These are phyloP conservation scores for Candida fluviatilis DNA, from an alignment of 805 yeast genomes.

Conservation along the genomic window DNA sequence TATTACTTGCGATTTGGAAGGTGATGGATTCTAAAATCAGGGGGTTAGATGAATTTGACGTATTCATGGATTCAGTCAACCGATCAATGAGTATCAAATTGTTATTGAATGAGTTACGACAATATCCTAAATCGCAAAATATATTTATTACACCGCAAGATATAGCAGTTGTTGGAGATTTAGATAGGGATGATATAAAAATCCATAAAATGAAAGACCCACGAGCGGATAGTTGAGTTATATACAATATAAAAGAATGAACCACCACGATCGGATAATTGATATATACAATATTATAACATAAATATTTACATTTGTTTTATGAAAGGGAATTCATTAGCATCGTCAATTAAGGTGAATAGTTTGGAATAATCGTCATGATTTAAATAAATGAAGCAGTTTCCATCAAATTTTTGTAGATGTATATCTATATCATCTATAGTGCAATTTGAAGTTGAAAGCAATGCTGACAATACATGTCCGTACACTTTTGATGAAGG, in stretches of 20 bases:
- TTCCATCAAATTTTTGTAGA: neutral
- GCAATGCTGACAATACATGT: neutral
- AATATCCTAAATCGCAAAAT: slow-evolving; percentile 70
- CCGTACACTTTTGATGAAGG: slow-evolving; percentile 1
- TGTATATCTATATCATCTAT: neutral
- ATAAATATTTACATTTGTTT: neutral
- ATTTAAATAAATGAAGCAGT: slow-evolving; percentile 2
- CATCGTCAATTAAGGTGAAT: neutral
- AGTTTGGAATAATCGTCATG: slow-evolving; percentile 4
- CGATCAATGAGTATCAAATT: slow-evolving; percentile 73
- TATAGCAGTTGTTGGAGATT: slow-evolving; percentile 64
- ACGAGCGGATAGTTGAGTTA: slow-evolving; percentile 14
- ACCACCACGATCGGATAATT: slow-evolving; percentile 24
- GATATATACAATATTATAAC: neutral
- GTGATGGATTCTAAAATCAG: slow-evolving; percentile 84
- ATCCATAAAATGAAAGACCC: slow-evolving; percentile 58
- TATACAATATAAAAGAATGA: neutral
- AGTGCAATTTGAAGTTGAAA: neutral
- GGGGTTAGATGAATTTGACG: slow-evolving; percentile 96
- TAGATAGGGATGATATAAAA: slow-evolving; percentile 48
- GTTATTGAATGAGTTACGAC: slow-evolving; percentile 63
- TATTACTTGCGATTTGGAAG: slow-evolving; percentile 86
- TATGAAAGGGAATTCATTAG: neutral
- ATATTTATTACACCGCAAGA: slow-evolving; percentile 94
- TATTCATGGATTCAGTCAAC: slow-evolving; percentile 93